These are phyloP conservation scores for Mycogone perniciosa DNA, from an alignment of 2,329 filamentous ascomycete species.

Conservation along the genomic window DNA sequence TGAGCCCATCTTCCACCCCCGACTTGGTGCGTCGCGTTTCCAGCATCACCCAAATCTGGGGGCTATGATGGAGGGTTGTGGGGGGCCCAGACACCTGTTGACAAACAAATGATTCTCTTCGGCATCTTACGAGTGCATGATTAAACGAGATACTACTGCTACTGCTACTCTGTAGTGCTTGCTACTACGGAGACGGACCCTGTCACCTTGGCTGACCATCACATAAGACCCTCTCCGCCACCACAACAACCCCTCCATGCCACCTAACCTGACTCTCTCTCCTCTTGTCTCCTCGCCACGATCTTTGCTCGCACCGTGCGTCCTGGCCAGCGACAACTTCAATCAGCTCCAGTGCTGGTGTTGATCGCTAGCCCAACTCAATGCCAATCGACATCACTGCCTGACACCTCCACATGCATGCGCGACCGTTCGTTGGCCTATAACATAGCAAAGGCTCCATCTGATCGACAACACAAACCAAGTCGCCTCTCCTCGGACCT, in stretches of 20 bases:
- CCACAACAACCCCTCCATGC: slow-evolving; percentile 16
- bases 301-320: slow-evolving; percentile 20
- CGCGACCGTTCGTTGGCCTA: slow-evolving; percentile 13
- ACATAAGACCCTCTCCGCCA: slow-evolving; percentile 29
- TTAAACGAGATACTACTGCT: neutral
- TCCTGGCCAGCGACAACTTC: slow-evolving; percentile 21
- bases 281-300: slow-evolving; percentile 17
- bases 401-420: slow-evolving; percentile 21
- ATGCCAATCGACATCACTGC: slow-evolving; percentile 21
- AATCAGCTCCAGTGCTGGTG: slow-evolving; percentile 24
- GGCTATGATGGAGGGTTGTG: slow-evolving; percentile 10
- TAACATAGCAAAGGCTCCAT: slow-evolving; percentile 11
- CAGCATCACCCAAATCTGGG: slow-evolving; percentile 8
- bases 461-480: slow-evolving; percentile 14
- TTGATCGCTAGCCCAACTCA: slow-evolving; percentile 19
- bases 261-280: slow-evolving; percentile 10
- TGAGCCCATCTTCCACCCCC: slow-evolving; percentile 8
- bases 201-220: slow-evolving; percentile 4
- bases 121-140: slow-evolving; percentile 12
- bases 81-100: slow-evolving; percentile 3
- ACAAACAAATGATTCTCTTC: slow-evolving; percentile 10
- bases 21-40: neutral
- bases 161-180: no score
- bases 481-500: slow-evolving; percentile 3
- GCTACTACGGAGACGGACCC: slow-evolving; percentile 1